Evolutionary conservation across 331 rosid genomes (phyloP).

Genomic region (Telfairia occidentalis): DNA sequence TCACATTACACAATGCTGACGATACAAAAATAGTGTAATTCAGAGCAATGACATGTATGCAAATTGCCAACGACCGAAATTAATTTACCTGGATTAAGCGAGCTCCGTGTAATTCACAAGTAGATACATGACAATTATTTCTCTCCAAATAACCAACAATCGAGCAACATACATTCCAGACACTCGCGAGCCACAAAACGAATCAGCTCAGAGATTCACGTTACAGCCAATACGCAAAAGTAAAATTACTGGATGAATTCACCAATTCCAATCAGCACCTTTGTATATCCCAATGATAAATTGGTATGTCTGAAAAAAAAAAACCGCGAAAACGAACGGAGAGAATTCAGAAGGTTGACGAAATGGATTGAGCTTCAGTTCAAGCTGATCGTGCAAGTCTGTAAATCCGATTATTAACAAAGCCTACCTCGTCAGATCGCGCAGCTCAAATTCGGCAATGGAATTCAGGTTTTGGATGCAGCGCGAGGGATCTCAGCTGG

Average conservation of each 20-base stretch:
- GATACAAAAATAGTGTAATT: background rate
- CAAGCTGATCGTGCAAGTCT: background rate
- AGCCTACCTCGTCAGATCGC: conserved; percentile 36
- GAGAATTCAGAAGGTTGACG: background rate
- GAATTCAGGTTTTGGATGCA: conserved; percentile 32
- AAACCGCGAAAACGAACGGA: background rate
- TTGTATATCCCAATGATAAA: background rate
- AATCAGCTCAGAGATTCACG: background rate
- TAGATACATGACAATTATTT: background rate
- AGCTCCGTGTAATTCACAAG: background rate
- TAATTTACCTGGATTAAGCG: background rate
- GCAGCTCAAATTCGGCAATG: conserved; percentile 1
- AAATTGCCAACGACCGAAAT: background rate
- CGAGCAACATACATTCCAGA: background rate
- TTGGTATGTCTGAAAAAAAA: background rate
- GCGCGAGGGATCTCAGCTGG: conserved; percentile 38
- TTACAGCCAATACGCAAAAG: background rate
- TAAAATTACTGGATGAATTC: background rate
- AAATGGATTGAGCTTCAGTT: conserved; percentile 3
- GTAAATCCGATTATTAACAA: background rate
- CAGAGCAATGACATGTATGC: background rate
- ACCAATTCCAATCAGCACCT: background rate
- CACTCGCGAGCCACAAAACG: background rate
- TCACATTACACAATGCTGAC: background rate
- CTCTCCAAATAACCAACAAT: background rate